These are phyloP conservation scores for Hanseniaspora hatyaiensis DNA, from an alignment of 805 yeast species.

Conservation along the genomic window DNA sequence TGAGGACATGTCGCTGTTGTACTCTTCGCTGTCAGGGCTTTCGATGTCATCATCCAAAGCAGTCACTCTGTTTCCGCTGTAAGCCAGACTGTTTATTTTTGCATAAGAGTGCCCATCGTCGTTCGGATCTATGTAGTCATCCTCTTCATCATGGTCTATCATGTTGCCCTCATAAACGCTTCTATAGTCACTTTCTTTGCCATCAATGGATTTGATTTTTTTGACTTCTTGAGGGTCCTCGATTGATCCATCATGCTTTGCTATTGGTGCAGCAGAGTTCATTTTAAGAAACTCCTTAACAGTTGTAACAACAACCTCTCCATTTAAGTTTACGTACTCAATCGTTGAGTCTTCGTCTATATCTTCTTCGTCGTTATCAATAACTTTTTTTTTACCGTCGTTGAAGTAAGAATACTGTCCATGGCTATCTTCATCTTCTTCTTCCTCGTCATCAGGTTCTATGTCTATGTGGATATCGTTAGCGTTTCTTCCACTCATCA, in stretches of 20 bases:
- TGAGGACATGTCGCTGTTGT: conserved; percentile 18
- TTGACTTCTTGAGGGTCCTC: conserved; percentile 2
- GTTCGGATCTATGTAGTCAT: conserved; percentile 67
- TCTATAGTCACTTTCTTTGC: too few species aligned
- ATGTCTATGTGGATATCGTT: conserved; percentile 16
- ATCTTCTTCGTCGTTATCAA: conserved; percentile 20
- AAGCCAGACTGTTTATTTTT: conserved; percentile 27
- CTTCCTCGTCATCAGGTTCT: conserved; percentile 23
- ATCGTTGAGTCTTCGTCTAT: conserved; percentile 20
- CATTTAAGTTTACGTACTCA: conserved; percentile 10
- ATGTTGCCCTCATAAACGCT: conserved; percentile 17
- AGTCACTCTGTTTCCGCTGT: conserved; percentile 17
- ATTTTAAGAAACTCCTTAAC: conserved; percentile 28
- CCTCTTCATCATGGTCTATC: conserved; percentile 38
- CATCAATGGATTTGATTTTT: neutral
- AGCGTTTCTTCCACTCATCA: conserved; percentile 16
- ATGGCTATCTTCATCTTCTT: conserved; percentile 21
- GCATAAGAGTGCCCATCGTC: conserved; percentile 71
- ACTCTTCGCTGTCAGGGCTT: conserved; percentile 20
- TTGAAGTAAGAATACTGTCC: neutral
- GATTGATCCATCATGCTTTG: neutral
- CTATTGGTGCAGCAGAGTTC: conserved; percentile 49
- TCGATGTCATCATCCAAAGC: conserved; percentile 19
- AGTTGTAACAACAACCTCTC: conserved; percentile 9
- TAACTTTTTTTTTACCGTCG: conserved; percentile 21